Conservation (phyloP, 2,329 filamentous ascomycete species). For the Botrytis porri region DNA sequence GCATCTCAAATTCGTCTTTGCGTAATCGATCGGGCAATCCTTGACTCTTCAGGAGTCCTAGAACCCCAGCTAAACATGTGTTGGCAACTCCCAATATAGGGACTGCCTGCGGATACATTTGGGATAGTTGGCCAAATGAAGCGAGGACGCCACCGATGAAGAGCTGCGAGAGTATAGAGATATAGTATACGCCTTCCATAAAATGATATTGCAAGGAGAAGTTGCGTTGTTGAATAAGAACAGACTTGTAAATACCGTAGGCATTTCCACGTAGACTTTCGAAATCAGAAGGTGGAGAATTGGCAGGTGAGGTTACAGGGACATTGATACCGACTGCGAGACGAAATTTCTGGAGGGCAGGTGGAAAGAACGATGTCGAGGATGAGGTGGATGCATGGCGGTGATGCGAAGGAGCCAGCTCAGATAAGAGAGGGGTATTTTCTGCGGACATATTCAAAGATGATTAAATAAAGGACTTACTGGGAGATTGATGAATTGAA, state of each 20-base stretch:
- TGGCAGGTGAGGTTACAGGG: not conserved
- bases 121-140: constrained; percentile 45
- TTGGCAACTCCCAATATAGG: constrained; percentile 60
- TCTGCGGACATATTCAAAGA: not conserved
- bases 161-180: constrained; percentile 46
- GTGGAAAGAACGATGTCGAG: not conserved
- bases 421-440: constrained; percentile 1
- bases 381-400: not conserved
- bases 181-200: constrained; percentile 43
- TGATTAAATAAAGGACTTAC: not conserved
- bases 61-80: constrained; percentile 58
- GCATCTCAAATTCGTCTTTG: constrained; percentile 47
- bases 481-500: not conserved
- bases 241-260: constrained; percentile 41
- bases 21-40: constrained; percentile 48
- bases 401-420: not conserved
- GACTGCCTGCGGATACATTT: constrained; percentile 51
- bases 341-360: constrained; percentile 2
- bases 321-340: constrained; percentile 10
- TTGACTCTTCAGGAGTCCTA: constrained; percentile 54
- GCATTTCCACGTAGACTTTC: constrained; percentile 25
- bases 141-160: constrained; percentile 49
- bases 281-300: constrained; percentile 22
- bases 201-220: constrained; percentile 39
- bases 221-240: constrained; percentile 39